phyloP scores from a whole-genome alignment of 768 basidiomycete genomes.

The Lactarius psammicola region DNA sequence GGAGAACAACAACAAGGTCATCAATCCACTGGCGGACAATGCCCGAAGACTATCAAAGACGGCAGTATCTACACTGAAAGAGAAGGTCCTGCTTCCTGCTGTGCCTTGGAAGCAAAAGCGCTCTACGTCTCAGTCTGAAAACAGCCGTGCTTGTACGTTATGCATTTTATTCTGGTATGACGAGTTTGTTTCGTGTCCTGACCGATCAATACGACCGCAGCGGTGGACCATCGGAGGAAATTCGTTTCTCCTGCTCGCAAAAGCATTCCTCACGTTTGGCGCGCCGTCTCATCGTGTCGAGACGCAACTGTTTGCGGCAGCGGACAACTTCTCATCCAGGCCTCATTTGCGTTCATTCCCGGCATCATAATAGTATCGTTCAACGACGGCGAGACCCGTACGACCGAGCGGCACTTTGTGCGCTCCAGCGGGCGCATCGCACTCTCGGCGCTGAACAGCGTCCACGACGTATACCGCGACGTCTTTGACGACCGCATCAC shows the following conservation, averaged over 20 bases:
- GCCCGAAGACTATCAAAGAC: constrained; percentile 14
- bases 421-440: constrained; percentile 79
- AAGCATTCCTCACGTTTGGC: constrained; percentile 86
- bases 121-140: constrained; percentile 16
- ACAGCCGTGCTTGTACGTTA: constrained; percentile 19
- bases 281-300: constrained; percentile 96
- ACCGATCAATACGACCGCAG: neutral
- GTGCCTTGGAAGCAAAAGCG: constrained; percentile 19
- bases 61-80: constrained; percentile 15
- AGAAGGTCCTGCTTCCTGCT: constrained; percentile 16
- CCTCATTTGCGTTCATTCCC: constrained; percentile 81
- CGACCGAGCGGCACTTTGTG: constrained; percentile 82
- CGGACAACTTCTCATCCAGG: constrained; percentile 75
- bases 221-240: constrained; percentile 41
- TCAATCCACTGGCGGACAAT: neutral
- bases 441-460: constrained; percentile 75
- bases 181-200: neutral
- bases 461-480: constrained; percentile 81
- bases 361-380: constrained; percentile 80
- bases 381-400: constrained; percentile 66
- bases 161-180: too few relatives aligned
- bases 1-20: neutral
- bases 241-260: constrained; percentile 86
- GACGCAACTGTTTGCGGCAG: constrained; percentile 79
- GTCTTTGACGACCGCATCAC: constrained; percentile 83